phyloP scores from a whole-genome alignment of 352 stramenopile species.

The Phytophthora crassamura region DNA sequence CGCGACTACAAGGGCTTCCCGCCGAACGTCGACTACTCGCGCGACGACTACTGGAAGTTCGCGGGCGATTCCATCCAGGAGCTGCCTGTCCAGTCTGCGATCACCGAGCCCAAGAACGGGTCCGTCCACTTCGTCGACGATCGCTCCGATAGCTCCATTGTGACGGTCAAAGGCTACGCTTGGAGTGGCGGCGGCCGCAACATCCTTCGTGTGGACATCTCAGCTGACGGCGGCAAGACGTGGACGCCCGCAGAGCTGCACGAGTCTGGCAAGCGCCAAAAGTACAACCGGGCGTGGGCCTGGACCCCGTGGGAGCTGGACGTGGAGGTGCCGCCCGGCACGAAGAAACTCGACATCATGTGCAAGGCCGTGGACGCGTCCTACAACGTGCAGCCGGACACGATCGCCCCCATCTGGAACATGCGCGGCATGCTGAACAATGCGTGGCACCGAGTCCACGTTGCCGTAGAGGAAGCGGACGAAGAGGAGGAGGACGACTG shows the following conservation, averaged over 20 bases:
- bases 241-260: conserved; percentile 92
- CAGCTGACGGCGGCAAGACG: conserved; percentile 92
- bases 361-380: conserved; percentile 95
- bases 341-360: conserved; percentile 86
- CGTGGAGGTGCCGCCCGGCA: conserved; percentile 86
- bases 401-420: conserved; percentile 97
- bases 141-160: conserved; percentile 63
- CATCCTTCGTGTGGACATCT: conserved; percentile 97
- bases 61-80: conserved; percentile 92
- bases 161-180: conserved; percentile 95
- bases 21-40: conserved; percentile 87
- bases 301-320: conserved; percentile 97
- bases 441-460: conserved; percentile 93
- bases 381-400: conserved; percentile 98
- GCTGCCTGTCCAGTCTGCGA: conserved; percentile 91
- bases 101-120: conserved; percentile 85
- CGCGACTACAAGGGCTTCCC: conserved; percentile 93
- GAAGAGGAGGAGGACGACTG: conserved; percentile 44
- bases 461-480: conserved; percentile 62
- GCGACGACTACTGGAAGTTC: conserved; percentile 86
- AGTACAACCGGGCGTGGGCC: conserved; percentile 92
- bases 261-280: conserved; percentile 85
- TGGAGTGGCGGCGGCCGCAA: conserved; percentile 95
- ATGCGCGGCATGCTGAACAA: conserved; percentile 98
- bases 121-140: conserved; percentile 56